These are phyloP conservation scores for Fusarium floridanum DNA, from an alignment of 2,329 filamentous ascomycete species.

Conservation along the genomic window DNA sequence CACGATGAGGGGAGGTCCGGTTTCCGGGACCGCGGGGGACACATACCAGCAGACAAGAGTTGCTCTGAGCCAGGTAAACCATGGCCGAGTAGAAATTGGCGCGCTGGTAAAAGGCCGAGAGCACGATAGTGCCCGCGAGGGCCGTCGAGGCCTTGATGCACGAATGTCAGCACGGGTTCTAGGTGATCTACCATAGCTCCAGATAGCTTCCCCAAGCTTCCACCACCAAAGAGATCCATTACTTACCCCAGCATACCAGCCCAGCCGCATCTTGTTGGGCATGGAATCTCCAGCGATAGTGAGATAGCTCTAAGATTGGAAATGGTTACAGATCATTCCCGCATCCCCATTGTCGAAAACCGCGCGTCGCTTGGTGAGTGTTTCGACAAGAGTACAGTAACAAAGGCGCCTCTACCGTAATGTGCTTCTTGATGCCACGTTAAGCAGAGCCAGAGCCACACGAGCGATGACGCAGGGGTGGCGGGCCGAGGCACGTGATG, in stretches of 20 bases:
- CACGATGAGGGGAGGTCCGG: neutral
- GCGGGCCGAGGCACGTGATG: slow-evolving; percentile 41
- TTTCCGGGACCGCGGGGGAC: slow-evolving; percentile 6
- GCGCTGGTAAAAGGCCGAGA: slow-evolving; percentile 93
- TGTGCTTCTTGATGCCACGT: slow-evolving; percentile 47
- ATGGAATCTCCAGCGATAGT: slow-evolving; percentile 40
- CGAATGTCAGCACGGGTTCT: slow-evolving; percentile 35
- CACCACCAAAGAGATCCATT: slow-evolving; percentile 17
- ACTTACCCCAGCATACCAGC: slow-evolving; percentile 73
- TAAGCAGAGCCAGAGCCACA: slow-evolving; percentile 42
- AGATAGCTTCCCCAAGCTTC: slow-evolving; percentile 42
- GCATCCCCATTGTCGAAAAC: slow-evolving; percentile 41
- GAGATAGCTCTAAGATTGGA: slow-evolving; percentile 19
- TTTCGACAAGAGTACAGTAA: slow-evolving; percentile 23
- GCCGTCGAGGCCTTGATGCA: slow-evolving; percentile 78
- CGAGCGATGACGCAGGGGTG: slow-evolving; percentile 46
- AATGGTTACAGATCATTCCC: slow-evolving; percentile 34
- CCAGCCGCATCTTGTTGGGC: slow-evolving; percentile 66
- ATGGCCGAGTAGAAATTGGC: slow-evolving; percentile 99
- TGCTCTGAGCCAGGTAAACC: slow-evolving; percentile 96
- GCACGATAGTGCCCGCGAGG: slow-evolving; percentile 84
- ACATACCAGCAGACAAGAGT: slow-evolving; percentile 89
- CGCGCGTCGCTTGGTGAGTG: slow-evolving; percentile 25
- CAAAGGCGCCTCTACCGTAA: slow-evolving; percentile 15
- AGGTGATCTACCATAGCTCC: slow-evolving; percentile 38